phyloP scores from a whole-genome alignment of 371 early-diverging fungal species.

The Circinella minor region DNA sequence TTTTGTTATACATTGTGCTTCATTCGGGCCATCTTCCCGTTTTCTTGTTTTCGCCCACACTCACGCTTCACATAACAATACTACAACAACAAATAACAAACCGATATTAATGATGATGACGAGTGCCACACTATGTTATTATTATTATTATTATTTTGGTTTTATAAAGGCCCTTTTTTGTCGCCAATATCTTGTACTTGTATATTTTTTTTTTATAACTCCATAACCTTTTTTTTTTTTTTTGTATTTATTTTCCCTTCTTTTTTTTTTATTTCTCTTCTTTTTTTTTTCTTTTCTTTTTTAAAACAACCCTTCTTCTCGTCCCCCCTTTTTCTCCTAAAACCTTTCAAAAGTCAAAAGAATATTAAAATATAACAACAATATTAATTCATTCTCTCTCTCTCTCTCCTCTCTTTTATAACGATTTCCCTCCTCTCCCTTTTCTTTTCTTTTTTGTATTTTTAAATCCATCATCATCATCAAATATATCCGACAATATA shows the following conservation, averaged over 20 bases:
- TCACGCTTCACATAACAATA: background rate
- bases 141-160: background rate
- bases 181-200: no score
- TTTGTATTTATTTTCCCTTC: background rate
- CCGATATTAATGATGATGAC: no score
- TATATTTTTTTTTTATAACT: no score
- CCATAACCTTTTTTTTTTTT: background rate
- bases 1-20: slow-evolving; percentile 18
- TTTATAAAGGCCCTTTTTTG: background rate
- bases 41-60: slow-evolving; percentile 12
- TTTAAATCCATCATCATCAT: background rate
- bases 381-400: no score
- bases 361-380: no score
- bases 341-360: no score
- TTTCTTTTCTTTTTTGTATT: background rate
- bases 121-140: no score
- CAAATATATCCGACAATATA: background rate
- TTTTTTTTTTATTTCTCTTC: background rate
- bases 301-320: slow-evolving; percentile 10
- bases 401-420: slow-evolving; percentile 7
- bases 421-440: background rate
- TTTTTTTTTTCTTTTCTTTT: background rate
- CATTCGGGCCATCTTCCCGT: slow-evolving; percentile 14
- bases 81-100: background rate
- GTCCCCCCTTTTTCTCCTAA: slow-evolving; percentile 2